Percentiles rank a stretch among this genome's conserved stretches.
Evolutionary conservation across 1,284 basidiomycete species (phyloP).

Genomic region (Acaromyces ingoldii): DNA sequence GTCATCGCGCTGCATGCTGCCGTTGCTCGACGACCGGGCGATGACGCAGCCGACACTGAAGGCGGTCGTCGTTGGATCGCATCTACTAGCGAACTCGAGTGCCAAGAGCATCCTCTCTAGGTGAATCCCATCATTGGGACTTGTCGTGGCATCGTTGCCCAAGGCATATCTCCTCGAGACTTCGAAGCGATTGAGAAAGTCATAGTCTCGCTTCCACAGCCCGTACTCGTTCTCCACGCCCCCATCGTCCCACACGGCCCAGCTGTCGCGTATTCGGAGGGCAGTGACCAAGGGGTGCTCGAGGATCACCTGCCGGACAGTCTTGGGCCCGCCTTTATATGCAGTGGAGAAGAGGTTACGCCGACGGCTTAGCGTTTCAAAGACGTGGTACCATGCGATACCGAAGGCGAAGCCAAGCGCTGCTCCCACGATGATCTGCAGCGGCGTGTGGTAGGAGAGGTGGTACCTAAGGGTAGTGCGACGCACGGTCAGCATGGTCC

Average conservation of each 20-base stretch:
- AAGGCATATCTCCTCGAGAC: no score
- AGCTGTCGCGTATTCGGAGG: conserved; percentile 71
- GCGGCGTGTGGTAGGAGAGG: conserved; percentile 67
- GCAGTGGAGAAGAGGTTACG: not conserved
- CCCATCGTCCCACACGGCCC: conserved; percentile 70
- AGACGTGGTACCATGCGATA: conserved; percentile 58
- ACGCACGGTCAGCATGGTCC: not conserved
- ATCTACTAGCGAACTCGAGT: conserved; percentile 70
- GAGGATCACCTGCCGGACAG: conserved; percentile 54
- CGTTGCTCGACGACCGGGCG: conserved; percentile 55
- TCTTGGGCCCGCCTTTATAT: not conserved
- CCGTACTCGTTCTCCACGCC: conserved; percentile 65
- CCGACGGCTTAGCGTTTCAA: conserved; percentile 59
- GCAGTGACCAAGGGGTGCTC: conserved; percentile 62
- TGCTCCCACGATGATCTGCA: conserved; percentile 70
- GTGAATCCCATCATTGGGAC: not conserved
- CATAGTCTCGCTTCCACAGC: conserved; percentile 60
- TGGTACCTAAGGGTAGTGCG: conserved; percentile 57
- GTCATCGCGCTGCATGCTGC: no score
- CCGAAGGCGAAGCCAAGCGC: conserved; percentile 65
- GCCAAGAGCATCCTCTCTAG: conserved; percentile 55
- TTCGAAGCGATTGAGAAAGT: conserved; percentile 24
- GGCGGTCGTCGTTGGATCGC: conserved; percentile 68
- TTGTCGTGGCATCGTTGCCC: conserved; percentile 5
- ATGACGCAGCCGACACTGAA: conserved; percentile 93